Percentiles rank a stretch among this genome's conserved stretches.
Evolutionary conservation across 148 eudicot species (phyloP).

Genomic region (Vaccinium vitisidaea): DNA sequence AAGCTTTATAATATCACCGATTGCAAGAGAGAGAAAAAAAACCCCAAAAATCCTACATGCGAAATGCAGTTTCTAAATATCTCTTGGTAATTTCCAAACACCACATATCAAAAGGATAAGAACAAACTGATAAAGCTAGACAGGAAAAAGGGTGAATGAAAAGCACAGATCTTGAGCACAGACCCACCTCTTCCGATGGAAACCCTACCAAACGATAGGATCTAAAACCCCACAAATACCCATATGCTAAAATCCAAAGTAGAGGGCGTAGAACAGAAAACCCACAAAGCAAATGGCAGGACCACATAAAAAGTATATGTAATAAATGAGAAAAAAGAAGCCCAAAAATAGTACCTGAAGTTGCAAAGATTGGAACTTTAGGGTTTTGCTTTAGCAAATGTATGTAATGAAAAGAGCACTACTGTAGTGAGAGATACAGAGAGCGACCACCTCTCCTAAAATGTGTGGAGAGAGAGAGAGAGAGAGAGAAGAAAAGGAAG

Average conservation of each 20-base stretch:
- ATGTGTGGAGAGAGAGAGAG: constrained; percentile 24
- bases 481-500: constrained; percentile 12
- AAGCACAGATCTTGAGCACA: constrained; percentile 42
- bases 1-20: neutral
- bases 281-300: constrained; percentile 30
- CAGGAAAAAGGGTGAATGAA: constrained; percentile 26
- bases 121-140: constrained; percentile 25
- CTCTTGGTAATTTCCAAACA: constrained; percentile 28
- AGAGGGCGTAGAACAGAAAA: constrained; percentile 12
- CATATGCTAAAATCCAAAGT: constrained; percentile 39
- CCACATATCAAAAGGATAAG: constrained; percentile 26
- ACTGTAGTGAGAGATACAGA: constrained; percentile 21
- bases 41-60: constrained; percentile 9
- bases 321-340: constrained; percentile 8
- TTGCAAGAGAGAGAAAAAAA: neutral
- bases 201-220: constrained; percentile 27
- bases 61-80: constrained; percentile 25
- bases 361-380: constrained; percentile 42
- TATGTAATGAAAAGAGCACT: constrained; percentile 19
- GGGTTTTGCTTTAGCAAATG: constrained; percentile 33
- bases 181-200: constrained; percentile 23
- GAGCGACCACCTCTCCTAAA: constrained; percentile 21
- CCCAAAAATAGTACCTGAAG: constrained; percentile 29
- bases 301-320: constrained; percentile 20
- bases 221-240: constrained; percentile 33